Evolutionary conservation across 1,284 basidiomycete species (phyloP).

Genomic region (Rhodotorula sp.): DNA sequence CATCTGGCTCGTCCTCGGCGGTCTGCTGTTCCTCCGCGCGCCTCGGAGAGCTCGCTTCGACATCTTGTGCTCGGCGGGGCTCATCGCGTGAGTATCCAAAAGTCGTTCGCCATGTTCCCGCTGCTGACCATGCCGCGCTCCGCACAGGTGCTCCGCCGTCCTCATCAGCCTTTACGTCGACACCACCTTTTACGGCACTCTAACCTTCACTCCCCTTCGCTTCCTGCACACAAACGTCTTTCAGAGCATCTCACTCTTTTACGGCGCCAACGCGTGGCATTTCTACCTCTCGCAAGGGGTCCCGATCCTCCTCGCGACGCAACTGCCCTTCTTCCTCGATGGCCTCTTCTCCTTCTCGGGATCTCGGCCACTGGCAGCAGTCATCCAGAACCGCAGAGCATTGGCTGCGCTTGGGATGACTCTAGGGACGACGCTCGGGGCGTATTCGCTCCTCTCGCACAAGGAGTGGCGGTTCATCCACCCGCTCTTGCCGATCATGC

Average conservation of each 20-base stretch:
- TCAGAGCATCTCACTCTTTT: slow-evolving; percentile 83
- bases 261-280: slow-evolving; percentile 81
- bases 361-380: background rate
- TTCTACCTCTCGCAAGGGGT: slow-evolving; percentile 86
- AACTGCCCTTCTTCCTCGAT: slow-evolving; percentile 56
- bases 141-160: slow-evolving; percentile 12
- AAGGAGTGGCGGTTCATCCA: slow-evolving; percentile 98
- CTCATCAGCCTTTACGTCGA: slow-evolving; percentile 58
- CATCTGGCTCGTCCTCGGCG: slow-evolving; percentile 73
- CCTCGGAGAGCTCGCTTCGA: background rate
- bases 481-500: slow-evolving; percentile 80
- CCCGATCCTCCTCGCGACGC: slow-evolving; percentile 72
- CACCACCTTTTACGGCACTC: slow-evolving; percentile 64
- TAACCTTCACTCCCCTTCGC: slow-evolving; percentile 75
- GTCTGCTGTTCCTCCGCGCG: slow-evolving; percentile 1
- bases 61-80: background rate
- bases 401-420: background rate
- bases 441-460: slow-evolving; percentile 78
- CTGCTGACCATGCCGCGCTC: background rate
- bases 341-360: slow-evolving; percentile 3
- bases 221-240: slow-evolving; percentile 73
- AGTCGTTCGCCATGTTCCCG: background rate
- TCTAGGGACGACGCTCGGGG: slow-evolving; percentile 53
- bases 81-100: slow-evolving; percentile 23
- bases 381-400: background rate